Conservation (phyloP, 2,329 filamentous ascomycete genomes). For the Chaetothyriales sp. region DNA sequence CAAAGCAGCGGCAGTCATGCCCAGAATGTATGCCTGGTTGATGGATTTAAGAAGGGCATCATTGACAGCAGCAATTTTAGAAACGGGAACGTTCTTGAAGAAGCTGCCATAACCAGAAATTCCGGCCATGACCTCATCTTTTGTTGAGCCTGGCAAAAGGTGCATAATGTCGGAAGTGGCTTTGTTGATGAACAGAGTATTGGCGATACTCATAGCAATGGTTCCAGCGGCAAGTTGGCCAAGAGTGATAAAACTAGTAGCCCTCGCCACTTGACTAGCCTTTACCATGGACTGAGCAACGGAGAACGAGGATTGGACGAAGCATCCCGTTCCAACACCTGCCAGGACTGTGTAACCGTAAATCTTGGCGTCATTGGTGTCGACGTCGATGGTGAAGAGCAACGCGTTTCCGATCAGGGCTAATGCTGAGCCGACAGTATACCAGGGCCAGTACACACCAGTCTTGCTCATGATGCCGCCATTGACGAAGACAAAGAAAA, state of each 20-base stretch:
- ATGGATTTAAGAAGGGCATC: slow-evolving; percentile 18
- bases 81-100: not conserved
- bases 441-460: slow-evolving; percentile 22
- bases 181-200: slow-evolving; percentile 1
- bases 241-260: slow-evolving; percentile 4
- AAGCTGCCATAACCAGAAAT: slow-evolving; percentile 1
- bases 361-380: slow-evolving; percentile 13
- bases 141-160: not conserved
- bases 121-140: not conserved
- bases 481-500: slow-evolving; percentile 15
- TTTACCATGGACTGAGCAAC: slow-evolving; percentile 7
- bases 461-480: slow-evolving; percentile 15
- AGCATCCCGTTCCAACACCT: slow-evolving; percentile 15
- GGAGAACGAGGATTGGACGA: slow-evolving; percentile 15
- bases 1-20: slow-evolving; percentile 15
- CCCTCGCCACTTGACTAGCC: not conserved
- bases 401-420: slow-evolving; percentile 15
- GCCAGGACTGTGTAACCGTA: slow-evolving; percentile 20
- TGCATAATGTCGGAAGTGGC: not conserved
- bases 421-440: slow-evolving; percentile 16
- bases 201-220: slow-evolving; percentile 3
- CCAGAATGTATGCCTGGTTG: slow-evolving; percentile 14
- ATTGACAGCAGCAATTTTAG: slow-evolving; percentile 17
- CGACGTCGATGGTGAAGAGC: slow-evolving; percentile 10
- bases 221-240: slow-evolving; percentile 2